These are phyloP conservation scores for Stagonosporopsis vannaccii DNA, from an alignment of 2,329 filamentous ascomycete genomes.

Conservation along the genomic window DNA sequence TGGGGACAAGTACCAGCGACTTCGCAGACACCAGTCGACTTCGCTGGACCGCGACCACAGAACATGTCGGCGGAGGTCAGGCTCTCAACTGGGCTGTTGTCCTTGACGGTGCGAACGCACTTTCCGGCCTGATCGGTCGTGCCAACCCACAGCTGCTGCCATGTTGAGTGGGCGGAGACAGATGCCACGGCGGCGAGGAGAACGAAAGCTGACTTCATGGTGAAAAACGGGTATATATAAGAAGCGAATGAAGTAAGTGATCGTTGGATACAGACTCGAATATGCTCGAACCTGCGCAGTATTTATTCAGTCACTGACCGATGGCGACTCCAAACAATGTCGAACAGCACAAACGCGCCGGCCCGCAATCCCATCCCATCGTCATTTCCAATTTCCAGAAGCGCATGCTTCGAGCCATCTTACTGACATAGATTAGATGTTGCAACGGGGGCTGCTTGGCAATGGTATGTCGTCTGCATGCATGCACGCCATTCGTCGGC, in stretches of 20 bases:
- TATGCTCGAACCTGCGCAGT: conserved; percentile 17
- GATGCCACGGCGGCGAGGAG: conserved; percentile 43
- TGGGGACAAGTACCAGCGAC: conserved; percentile 37
- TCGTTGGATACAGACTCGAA: conserved; percentile 16
- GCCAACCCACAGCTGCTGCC: conserved; percentile 50
- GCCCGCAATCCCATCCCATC: conserved; percentile 11
- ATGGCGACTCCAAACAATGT: conserved; percentile 1
- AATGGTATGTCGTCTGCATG: conserved; percentile 18
- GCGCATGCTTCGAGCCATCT: conserved; percentile 13
- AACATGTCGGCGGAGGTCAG: conserved; percentile 45
- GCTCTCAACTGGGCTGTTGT: conserved; percentile 46
- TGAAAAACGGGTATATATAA: conserved; percentile 12
- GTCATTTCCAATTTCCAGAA: conserved; percentile 18
- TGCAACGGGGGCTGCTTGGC: conserved; percentile 30
- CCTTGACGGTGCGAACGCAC: conserved; percentile 43
- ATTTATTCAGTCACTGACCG: conserved; percentile 2
- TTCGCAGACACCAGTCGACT: conserved; percentile 39
- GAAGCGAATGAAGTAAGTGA: conserved; percentile 20
- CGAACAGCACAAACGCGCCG: conserved; percentile 4
- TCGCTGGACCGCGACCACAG: conserved; percentile 43
- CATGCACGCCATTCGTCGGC: conserved; percentile 22
- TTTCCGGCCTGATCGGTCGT: conserved; percentile 39
- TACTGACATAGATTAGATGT: conserved; percentile 33
- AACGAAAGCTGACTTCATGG: conserved; percentile 44
- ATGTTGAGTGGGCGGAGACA: conserved; percentile 50